phyloP scores from a whole-genome alignment of 2,329 filamentous ascomycete genomes.

The Apiospora pterosperma region DNA sequence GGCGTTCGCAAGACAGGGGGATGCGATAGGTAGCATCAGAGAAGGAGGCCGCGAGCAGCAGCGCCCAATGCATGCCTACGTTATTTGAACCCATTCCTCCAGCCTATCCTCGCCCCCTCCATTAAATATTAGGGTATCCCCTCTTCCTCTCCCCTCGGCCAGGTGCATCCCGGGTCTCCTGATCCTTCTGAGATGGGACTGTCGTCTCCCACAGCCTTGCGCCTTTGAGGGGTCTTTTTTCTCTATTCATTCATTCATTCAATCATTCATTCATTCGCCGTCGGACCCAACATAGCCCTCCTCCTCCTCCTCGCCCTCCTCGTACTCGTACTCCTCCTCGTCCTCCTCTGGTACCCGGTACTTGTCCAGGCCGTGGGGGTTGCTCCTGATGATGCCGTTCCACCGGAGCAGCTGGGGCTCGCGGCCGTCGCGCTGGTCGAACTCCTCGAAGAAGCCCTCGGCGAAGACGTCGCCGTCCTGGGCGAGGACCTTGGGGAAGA shows the following conservation, averaged over 20 bases:
- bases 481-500: not conserved
- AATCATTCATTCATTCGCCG: not conserved
- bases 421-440: not conserved
- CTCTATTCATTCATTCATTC: not conserved
- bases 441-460: not conserved
- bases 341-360: not conserved
- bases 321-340: not conserved
- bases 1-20: not conserved
- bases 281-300: too few relatives aligned
- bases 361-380: not conserved
- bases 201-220: not conserved
- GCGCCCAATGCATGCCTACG: not conserved
- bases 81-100: not conserved
- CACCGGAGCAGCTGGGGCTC: not conserved
- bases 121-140: too few relatives aligned
- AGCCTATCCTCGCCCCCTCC: not conserved
- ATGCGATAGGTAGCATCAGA: not conserved
- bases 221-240: not conserved
- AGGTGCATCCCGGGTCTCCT: not conserved
- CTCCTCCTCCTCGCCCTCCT: not conserved
- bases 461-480: not conserved
- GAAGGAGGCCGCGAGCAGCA: not conserved
- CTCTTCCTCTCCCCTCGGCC: not conserved
- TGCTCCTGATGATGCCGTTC: not conserved
- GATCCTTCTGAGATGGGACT: not conserved